phyloP scores from a whole-genome alignment of 805 yeast genomes.

The Hanseniaspora taiwanica region DNA sequence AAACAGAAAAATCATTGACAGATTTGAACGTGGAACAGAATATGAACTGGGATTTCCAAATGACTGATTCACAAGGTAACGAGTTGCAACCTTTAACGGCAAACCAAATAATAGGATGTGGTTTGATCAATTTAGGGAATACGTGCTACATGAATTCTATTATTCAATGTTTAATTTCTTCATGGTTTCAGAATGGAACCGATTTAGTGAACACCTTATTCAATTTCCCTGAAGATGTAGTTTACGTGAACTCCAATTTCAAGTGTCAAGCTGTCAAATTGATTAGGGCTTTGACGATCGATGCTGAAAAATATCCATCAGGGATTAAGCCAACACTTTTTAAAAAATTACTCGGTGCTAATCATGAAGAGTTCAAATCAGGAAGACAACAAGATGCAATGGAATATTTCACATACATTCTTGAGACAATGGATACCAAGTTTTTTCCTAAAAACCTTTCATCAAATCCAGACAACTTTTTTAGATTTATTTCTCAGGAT shows the following conservation, averaged over 20 bases:
- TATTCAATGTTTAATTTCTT: constrained; percentile 51
- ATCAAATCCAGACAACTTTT: constrained; percentile 41
- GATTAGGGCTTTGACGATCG: constrained; percentile 54
- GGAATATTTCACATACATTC: constrained; percentile 65
- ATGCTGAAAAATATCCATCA: constrained; percentile 40
- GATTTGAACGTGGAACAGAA: constrained; percentile 91
- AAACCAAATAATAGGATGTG: constrained; percentile 45
- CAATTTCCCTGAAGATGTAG: constrained; percentile 26
- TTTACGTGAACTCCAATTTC: constrained; percentile 51
- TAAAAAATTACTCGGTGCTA: constrained; percentile 62
- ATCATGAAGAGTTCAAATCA: constrained; percentile 72
- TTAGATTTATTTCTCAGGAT: constrained; percentile 54
- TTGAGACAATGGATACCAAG: constrained; percentile 45
- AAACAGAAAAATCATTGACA: constrained; percentile 78
- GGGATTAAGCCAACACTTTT: constrained; percentile 72
- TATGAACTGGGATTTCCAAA: constrained; percentile 80
- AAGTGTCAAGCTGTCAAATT: constrained; percentile 67
- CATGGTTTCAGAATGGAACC: background rate
- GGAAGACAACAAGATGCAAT: constrained; percentile 91
- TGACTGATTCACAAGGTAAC: constrained; percentile 60
- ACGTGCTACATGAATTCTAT: constrained; percentile 83
- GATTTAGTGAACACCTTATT: constrained; percentile 27
- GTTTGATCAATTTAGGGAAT: constrained; percentile 82
- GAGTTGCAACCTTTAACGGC: constrained; percentile 38
- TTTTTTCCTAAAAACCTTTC: no score